phyloP scores from a whole-genome alignment of 208 protist genomes.

The Phytomonas francai region DNA sequence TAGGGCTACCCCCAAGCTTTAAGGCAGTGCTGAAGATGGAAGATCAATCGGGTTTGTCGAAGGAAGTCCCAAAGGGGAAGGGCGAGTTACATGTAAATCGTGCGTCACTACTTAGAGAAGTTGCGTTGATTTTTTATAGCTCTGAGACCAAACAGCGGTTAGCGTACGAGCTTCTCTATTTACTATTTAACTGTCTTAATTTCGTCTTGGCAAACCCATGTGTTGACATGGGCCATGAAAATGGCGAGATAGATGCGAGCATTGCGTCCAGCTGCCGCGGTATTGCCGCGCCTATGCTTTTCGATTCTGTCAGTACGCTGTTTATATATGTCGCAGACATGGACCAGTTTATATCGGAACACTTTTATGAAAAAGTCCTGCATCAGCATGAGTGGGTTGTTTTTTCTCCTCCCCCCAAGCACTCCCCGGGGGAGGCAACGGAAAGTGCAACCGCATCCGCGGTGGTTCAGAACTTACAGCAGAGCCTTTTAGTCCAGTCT shows the following conservation, averaged over 20 bases:
- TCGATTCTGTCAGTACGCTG: slow-evolving; percentile 7
- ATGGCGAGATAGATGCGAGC: not conserved
- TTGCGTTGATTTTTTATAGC: slow-evolving; percentile 25
- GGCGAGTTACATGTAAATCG: not conserved
- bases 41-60: not conserved
- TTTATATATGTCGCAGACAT: slow-evolving; percentile 23
- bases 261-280: not conserved
- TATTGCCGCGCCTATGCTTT: not conserved
- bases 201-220: not conserved
- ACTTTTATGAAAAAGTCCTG: slow-evolving; percentile 5
- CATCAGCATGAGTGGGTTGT: slow-evolving; percentile 7
- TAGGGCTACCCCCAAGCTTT: slow-evolving; percentile 12
- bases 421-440: not conserved
- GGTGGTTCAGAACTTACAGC: not conserved
- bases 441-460: not conserved
- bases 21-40: not conserved
- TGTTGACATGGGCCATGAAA: not conserved
- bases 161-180: slow-evolving; percentile 39
- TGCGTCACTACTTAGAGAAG: slow-evolving; percentile 16
- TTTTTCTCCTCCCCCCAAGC: not conserved
- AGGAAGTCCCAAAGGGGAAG: not conserved
- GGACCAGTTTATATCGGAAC: slow-evolving; percentile 33
- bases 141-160: slow-evolving; percentile 26
- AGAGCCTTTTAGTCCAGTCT: slow-evolving; percentile 9
- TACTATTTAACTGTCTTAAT: slow-evolving; percentile 14